Evolutionary conservation across 495 filamentous ascomycete species (phyloP).

Genomic region (Staphylotrichum tortipilum): DNA sequence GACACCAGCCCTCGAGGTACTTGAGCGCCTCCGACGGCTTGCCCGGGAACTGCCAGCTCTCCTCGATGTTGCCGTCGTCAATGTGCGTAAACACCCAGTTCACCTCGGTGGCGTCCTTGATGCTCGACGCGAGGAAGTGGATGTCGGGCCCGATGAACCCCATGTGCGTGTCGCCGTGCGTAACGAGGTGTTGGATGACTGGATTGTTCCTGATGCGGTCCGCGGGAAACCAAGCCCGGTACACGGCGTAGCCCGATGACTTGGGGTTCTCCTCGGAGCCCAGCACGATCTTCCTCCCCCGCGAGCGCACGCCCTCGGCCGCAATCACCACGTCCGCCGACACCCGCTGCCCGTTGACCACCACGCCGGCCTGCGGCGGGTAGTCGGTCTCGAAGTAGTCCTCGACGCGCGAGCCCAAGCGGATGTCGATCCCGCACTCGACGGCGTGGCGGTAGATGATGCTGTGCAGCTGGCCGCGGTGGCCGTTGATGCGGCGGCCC

Average conservation of each 20-base stretch:
- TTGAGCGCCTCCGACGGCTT: slow-evolving; percentile 51
- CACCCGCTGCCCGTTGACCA: slow-evolving; percentile 42
- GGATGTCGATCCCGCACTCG: slow-evolving; percentile 48
- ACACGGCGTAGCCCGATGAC: slow-evolving; percentile 52
- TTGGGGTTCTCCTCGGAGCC: slow-evolving; percentile 56
- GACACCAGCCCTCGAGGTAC: slow-evolving; percentile 57
- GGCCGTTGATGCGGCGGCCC: slow-evolving; percentile 44
- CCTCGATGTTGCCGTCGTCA: slow-evolving; percentile 39
- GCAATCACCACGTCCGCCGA: slow-evolving; percentile 51
- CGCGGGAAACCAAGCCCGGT: slow-evolving; percentile 51
- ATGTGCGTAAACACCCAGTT: slow-evolving; percentile 65
- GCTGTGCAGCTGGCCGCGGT: slow-evolving; percentile 54
- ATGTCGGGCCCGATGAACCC: slow-evolving; percentile 54
- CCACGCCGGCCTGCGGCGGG: slow-evolving; percentile 43
- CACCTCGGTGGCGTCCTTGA: slow-evolving; percentile 56
- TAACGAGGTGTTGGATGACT: slow-evolving; percentile 48
- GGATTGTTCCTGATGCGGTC: slow-evolving; percentile 55
- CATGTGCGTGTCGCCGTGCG: slow-evolving; percentile 55
- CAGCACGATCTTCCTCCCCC: slow-evolving; percentile 50
- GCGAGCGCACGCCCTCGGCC: slow-evolving; percentile 55
- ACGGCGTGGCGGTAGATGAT: slow-evolving; percentile 50
- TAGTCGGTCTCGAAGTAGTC: slow-evolving; percentile 53
- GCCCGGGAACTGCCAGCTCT: slow-evolving; percentile 57
- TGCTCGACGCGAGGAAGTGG: slow-evolving; percentile 54
- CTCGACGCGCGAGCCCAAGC: slow-evolving; percentile 45